phyloP scores from a whole-genome alignment of 768 basidiomycete species.

The Lactarius indigo region DNA sequence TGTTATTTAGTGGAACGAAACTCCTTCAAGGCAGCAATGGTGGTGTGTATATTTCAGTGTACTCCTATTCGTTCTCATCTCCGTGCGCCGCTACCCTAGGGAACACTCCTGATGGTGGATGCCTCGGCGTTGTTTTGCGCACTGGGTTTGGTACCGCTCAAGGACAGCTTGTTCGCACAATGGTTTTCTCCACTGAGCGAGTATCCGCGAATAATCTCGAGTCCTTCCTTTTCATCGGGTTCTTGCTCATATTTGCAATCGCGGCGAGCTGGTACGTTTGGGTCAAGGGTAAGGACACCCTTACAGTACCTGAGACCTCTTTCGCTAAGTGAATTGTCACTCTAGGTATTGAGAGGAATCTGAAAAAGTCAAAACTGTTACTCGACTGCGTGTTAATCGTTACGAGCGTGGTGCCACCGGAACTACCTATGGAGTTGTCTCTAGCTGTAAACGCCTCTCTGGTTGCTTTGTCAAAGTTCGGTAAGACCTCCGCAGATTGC shows the following conservation, averaged over 20 bases:
- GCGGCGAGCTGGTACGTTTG: conserved; percentile 99
- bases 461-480: conserved; percentile 88
- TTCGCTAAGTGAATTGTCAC: not conserved
- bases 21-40: conserved; percentile 77
- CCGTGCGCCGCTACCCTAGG: conserved; percentile 32
- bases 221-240: conserved; percentile 96
- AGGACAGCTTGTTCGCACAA: conserved; percentile 94
- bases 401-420: conserved; percentile 96
- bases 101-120: conserved; percentile 86
- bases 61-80: conserved; percentile 10
- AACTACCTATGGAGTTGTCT: conserved; percentile 96
- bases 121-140: conserved; percentile 86
- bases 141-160: conserved; percentile 98
- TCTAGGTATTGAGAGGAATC: conserved; percentile 80
- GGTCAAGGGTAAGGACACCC: conserved; percentile 70
- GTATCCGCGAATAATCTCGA: conserved; percentile 96
- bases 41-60: conserved; percentile 33
- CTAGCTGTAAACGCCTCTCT: conserved; percentile 94
- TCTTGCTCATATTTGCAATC: conserved; percentile 95
- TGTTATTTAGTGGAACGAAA: conserved; percentile 97
- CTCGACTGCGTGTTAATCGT: conserved; percentile 96
- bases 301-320: not conserved
- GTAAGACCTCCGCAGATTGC: conserved; percentile 42
- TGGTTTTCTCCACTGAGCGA: conserved; percentile 98
- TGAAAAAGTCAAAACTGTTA: conserved; percentile 93